Evolutionary conservation across 257 asterid genomes (phyloP).

Genomic region (Leptodermis oblonga): DNA sequence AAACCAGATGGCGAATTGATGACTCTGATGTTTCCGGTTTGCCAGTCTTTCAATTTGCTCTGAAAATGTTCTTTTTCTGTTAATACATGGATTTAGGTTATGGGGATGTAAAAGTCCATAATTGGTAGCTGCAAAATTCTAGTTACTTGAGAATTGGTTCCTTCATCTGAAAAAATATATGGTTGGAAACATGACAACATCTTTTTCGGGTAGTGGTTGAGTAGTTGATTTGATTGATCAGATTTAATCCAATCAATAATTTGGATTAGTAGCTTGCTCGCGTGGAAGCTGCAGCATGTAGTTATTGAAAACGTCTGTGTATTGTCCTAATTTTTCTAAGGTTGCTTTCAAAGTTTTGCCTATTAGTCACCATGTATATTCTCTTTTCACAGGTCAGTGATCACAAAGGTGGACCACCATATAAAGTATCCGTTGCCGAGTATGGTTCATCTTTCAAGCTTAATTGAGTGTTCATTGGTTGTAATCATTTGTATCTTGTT

Average conservation of each 20-base stretch:
- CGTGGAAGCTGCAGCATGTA: background rate
- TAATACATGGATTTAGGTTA: background rate
- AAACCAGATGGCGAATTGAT: conserved; percentile 80
- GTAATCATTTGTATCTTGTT: background rate
- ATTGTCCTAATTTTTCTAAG: background rate
- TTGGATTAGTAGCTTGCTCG: background rate
- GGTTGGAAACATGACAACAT: background rate
- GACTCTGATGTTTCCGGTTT: conserved; percentile 78
- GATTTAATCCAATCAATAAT: background rate
- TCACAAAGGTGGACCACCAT: conserved; percentile 84
- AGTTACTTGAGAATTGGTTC: background rate
- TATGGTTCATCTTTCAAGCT: conserved; percentile 26
- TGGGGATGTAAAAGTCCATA: background rate
- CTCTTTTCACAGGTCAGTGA: conserved; percentile 52
- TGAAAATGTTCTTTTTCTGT: background rate
- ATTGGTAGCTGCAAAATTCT: background rate
- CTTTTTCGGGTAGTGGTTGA: background rate
- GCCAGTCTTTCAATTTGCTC: conserved; percentile 8
- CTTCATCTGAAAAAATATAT: background rate
- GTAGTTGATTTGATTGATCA: background rate
- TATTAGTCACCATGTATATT: background rate
- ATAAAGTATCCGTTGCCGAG: conserved; percentile 65
- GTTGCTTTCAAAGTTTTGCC: background rate
- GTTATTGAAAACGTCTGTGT: background rate
- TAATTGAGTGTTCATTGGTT: conserved; percentile 1